These are phyloP conservation scores for Pseudogymnoascus sp. DNA, from an alignment of 2,329 filamentous ascomycete genomes.

Conservation along the genomic window DNA sequence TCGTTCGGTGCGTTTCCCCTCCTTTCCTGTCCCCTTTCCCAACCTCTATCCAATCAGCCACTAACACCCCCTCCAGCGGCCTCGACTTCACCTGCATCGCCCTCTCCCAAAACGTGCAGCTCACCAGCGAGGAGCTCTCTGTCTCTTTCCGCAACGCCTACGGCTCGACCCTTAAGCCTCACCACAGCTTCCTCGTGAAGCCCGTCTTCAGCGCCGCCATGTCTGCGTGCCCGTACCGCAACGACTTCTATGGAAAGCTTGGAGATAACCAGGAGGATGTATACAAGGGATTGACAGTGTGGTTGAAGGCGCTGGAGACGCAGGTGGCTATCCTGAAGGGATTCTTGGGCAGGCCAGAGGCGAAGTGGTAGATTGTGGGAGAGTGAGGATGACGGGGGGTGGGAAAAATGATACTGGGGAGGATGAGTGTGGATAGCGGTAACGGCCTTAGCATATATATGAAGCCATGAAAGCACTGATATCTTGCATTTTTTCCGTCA, in stretches of 20 bases:
- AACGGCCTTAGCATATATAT: conserved; percentile 1
- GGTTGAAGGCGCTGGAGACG: conserved; percentile 71
- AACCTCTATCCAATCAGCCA: neutral
- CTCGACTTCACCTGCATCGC: conserved; percentile 90
- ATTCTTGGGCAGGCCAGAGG: conserved; percentile 50
- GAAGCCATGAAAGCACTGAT: neutral
- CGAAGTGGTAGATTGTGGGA: conserved; percentile 28
- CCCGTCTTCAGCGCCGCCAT: conserved; percentile 90
- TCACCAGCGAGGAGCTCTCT: conserved; percentile 66
- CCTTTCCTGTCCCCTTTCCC: conserved; percentile 11
- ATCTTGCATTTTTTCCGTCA: neutral
- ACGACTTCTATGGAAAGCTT: conserved; percentile 87
- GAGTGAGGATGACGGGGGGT: neutral
- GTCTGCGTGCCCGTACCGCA: conserved; percentile 85
- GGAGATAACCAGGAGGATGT: conserved; percentile 61
- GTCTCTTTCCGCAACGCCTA: conserved; percentile 85
- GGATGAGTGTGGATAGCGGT: neutral
- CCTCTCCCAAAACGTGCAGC: conserved; percentile 67
- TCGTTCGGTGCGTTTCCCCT: conserved; percentile 59
- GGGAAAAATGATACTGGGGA: neutral
- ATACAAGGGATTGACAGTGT: conserved; percentile 55
- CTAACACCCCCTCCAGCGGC: conserved; percentile 47
- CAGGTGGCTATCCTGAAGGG: conserved; percentile 67
- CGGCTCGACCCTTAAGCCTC: conserved; percentile 76
- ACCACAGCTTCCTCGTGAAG: conserved; percentile 86